phyloP scores from a whole-genome alignment of 176 grass and related monocot genomes.

The Triticum dicoccoides region DNA sequence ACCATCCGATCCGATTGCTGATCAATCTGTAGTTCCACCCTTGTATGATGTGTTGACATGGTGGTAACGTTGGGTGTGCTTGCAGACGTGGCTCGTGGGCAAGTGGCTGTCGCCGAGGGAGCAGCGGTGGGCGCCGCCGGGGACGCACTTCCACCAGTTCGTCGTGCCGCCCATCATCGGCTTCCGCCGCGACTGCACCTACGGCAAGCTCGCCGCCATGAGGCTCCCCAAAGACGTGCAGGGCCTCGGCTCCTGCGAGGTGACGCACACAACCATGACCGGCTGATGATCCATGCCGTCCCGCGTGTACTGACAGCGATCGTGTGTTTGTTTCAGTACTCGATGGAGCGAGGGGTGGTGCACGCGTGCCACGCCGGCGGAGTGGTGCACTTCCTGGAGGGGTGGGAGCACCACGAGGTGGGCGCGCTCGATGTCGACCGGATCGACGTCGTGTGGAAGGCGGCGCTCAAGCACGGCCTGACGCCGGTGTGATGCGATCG shows the following conservation, averaged over 20 bases:
- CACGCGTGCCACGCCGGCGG: constrained; percentile 94
- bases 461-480: constrained; percentile 78
- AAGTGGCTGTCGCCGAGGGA: constrained; percentile 82
- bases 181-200: constrained; percentile 84
- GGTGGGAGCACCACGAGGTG: constrained; percentile 88
- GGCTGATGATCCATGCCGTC: too few relatives aligned
- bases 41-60: background rate
- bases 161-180: constrained; percentile 82
- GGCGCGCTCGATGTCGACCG: constrained; percentile 77
- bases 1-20: background rate
- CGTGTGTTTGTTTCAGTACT: constrained; percentile 40
- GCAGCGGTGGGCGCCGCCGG: constrained; percentile 71
- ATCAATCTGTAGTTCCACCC: background rate
- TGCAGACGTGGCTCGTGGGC: constrained; percentile 77
- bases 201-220: constrained; percentile 84
- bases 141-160: constrained; percentile 98
- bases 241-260: constrained; percentile 71
- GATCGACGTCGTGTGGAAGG: constrained; percentile 84
- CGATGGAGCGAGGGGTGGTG: constrained; percentile 70
- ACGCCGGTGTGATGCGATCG: constrained; percentile 52
- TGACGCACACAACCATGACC: background rate
- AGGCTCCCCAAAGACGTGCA: constrained; percentile 76
- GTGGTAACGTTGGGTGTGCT: background rate
- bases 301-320: background rate
- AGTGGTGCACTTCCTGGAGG: constrained; percentile 75